Evolutionary conservation across 1,139 yeast species (phyloP).

Genomic region (Pichia sp.): DNA sequence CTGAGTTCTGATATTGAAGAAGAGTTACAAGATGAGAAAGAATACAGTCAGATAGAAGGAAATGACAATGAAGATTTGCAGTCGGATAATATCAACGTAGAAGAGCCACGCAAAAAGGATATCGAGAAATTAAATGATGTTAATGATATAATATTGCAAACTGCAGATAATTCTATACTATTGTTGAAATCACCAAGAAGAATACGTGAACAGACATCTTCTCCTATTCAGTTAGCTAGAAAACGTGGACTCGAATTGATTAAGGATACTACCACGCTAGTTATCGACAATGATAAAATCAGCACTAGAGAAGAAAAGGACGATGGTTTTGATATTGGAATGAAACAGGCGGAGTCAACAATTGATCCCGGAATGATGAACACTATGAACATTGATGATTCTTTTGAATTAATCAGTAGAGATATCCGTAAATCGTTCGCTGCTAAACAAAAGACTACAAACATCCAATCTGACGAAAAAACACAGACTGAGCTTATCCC

Average conservation of each 20-base stretch:
- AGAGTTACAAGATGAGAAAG: neutral
- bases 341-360: neutral
- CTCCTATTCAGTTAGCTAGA: slow-evolving; percentile 23
- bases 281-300: slow-evolving; percentile 7
- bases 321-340: neutral
- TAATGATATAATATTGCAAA: neutral
- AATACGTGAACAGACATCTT: slow-evolving; percentile 17
- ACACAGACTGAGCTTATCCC: neutral
- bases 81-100: neutral
- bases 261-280: slow-evolving; percentile 19
- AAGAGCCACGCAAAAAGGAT: neutral
- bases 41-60: neutral
- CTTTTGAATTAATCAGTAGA: slow-evolving; percentile 32
- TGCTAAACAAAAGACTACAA: slow-evolving; percentile 19
- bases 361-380: neutral
- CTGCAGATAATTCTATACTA: slow-evolving; percentile 18
- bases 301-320: neutral
- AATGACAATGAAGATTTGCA: neutral
- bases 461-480: neutral
- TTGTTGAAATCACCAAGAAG: slow-evolving; percentile 27
- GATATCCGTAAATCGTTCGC: slow-evolving; percentile 32
- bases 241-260: slow-evolving; percentile 21
- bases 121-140: neutral
- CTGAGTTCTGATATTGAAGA: neutral
- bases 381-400: slow-evolving; percentile 19